A percentile compares a stretch with the other conserved stretches of the same genome.
phyloP scores from a whole-genome alignment of 352 stramenopile species.

The Pythium monospermum region DNA sequence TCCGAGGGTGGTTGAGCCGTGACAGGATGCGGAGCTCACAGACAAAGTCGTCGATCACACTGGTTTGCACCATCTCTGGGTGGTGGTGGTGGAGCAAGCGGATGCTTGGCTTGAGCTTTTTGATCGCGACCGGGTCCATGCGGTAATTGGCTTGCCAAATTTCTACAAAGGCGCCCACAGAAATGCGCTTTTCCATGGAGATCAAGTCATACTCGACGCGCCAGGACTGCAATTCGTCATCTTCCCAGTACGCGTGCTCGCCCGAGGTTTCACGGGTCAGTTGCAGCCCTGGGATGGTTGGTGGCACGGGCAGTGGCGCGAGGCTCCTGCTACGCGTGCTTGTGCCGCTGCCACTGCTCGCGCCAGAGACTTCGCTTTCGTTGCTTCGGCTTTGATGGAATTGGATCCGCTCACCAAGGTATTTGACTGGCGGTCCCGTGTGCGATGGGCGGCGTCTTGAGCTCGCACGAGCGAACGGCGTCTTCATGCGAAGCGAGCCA shows the following conservation, averaged over 20 bases:
- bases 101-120: slow-evolving; percentile 28
- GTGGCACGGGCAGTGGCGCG: neutral
- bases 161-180: slow-evolving; percentile 28
- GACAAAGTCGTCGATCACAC: slow-evolving; percentile 37
- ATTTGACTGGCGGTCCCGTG: neutral
- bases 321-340: neutral
- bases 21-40: slow-evolving; percentile 47
- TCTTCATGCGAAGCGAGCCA: neutral
- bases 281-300: too few relatives aligned
- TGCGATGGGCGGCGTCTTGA: neutral
- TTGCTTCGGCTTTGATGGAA: slow-evolving; percentile 2
- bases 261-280: slow-evolving; percentile 3
- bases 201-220: slow-evolving; percentile 31
- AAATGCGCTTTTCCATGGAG: slow-evolving; percentile 21
- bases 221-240: slow-evolving; percentile 37
- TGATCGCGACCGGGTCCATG: slow-evolving; percentile 33
- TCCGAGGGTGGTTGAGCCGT: slow-evolving; percentile 40
- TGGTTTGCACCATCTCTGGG: slow-evolving; percentile 20
- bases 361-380: neutral
- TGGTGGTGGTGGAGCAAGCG: slow-evolving; percentile 21
- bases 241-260: slow-evolving; percentile 23
- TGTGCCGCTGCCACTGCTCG: neutral
- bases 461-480: neutral
- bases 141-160: slow-evolving; percentile 39
- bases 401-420: neutral